phyloP scores from a whole-genome alignment of 306 rosid genomes.

The Pyrus bretschneideri region DNA sequence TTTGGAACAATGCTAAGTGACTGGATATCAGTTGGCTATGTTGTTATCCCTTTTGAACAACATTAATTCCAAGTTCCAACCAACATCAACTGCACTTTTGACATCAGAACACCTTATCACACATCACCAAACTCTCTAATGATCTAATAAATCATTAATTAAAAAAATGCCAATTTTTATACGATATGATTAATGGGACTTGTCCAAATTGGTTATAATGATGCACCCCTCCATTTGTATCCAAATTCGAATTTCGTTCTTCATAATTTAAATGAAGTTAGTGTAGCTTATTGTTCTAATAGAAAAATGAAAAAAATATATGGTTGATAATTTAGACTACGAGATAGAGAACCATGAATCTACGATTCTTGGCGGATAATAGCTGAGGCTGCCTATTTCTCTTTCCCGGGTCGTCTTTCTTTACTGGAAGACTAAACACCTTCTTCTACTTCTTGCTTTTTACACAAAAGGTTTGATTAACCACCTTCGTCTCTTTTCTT shows the following conservation, averaged over 20 bases:
- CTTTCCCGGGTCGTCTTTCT: slow-evolving; percentile 17
- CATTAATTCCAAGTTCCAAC: slow-evolving; percentile 21
- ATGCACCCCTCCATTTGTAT: too few species aligned
- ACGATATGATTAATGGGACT: too few species aligned
- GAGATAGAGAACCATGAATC: neutral
- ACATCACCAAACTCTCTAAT: neutral
- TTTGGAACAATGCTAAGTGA: neutral
- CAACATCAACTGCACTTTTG: neutral
- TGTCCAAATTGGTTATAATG: too few species aligned
- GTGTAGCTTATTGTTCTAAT: too few species aligned
- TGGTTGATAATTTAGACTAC: neutral
- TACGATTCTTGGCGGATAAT: slow-evolving; percentile 14
- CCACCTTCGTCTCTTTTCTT: neutral
- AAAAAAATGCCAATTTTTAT: neutral
- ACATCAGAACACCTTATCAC: neutral
- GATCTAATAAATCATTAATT: neutral
- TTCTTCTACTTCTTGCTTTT: slow-evolving; percentile 12
- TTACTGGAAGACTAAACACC: slow-evolving; percentile 16
- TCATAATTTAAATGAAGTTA: too few species aligned
- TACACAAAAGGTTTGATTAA: neutral
- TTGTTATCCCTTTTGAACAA: neutral
- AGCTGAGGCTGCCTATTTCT: neutral
- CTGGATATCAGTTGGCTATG: neutral
- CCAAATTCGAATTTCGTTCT: too few species aligned
- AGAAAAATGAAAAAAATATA: neutral